A percentile compares a stretch with the other conserved stretches of the same genome.
phyloP scores from a whole-genome alignment of 345 rosid genomes.

The Adansonia digitata region DNA sequence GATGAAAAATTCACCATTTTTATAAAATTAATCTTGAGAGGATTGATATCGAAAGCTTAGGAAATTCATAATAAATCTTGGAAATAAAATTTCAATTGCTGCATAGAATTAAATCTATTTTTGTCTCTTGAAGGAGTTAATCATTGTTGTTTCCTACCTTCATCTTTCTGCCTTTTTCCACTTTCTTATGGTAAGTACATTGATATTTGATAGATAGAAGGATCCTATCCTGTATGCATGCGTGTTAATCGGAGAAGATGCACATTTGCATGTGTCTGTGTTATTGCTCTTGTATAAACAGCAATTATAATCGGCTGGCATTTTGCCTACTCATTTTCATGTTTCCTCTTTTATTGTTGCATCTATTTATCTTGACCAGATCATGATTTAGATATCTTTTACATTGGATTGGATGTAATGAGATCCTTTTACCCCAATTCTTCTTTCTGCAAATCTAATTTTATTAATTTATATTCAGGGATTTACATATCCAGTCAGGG shows the following conservation, averaged over 20 bases:
- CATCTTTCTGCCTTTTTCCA: background rate
- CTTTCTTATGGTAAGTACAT: background rate
- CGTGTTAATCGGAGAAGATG: background rate
- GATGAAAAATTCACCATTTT: background rate
- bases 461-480: conserved; percentile 47
- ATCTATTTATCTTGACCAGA: background rate
- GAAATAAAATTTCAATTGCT: background rate
- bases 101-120: background rate
- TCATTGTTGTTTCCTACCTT: background rate
- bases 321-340: background rate
- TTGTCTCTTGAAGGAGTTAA: background rate
- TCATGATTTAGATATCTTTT: background rate
- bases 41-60: background rate
- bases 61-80: background rate
- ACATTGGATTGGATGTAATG: background rate
- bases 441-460: background rate
- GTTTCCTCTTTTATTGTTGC: background rate
- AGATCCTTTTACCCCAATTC: background rate
- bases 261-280: background rate
- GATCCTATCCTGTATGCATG: background rate
- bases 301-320: background rate
- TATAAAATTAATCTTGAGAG: background rate
- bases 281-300: background rate
- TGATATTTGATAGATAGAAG: background rate
- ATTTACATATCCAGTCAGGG: conserved; percentile 80